Percentiles rank a stretch among this genome's conserved stretches.
These are phyloP conservation scores for Arthrocladium fulminans DNA, from an alignment of 2,329 filamentous ascomycete species.

Conservation along the genomic window DNA sequence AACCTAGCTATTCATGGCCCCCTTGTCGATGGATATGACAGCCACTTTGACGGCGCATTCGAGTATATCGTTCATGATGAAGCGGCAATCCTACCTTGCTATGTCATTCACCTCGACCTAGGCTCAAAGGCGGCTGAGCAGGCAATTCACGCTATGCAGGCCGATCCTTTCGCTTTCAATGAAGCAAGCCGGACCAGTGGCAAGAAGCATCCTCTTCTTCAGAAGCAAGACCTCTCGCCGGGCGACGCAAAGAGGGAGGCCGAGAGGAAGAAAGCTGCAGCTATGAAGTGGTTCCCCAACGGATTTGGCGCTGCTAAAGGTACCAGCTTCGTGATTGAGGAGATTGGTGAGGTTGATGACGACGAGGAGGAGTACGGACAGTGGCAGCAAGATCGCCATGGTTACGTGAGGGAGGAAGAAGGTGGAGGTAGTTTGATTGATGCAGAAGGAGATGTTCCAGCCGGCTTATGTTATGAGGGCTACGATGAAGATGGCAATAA, in stretches of 20 bases:
- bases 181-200: slow-evolving; percentile 13
- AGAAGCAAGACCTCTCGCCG: slow-evolving; percentile 21
- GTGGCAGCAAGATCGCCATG: slow-evolving; percentile 27
- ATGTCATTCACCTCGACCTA: slow-evolving; percentile 40
- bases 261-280: slow-evolving; percentile 33
- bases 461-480: neutral
- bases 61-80: slow-evolving; percentile 41
- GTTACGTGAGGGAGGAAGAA: neutral
- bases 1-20: slow-evolving; percentile 24
- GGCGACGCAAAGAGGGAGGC: slow-evolving; percentile 33
- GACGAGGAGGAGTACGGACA: slow-evolving; percentile 39
- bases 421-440: neutral
- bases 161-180: neutral
- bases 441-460: neutral
- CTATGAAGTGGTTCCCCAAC: slow-evolving; percentile 41
- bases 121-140: slow-evolving; percentile 26
- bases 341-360: slow-evolving; percentile 36
- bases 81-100: slow-evolving; percentile 37
- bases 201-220: slow-evolving; percentile 17
- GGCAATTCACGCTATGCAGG: slow-evolving; percentile 18
- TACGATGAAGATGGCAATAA: neutral
- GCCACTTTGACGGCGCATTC: slow-evolving; percentile 31
- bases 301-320: slow-evolving; percentile 39
- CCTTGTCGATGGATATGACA: slow-evolving; percentile 27
- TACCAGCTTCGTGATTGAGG: slow-evolving; percentile 38